Base-by-base conservation (phyloP, 1,284 basidiomycete genomes). In the Golubevia sp. region DNA sequence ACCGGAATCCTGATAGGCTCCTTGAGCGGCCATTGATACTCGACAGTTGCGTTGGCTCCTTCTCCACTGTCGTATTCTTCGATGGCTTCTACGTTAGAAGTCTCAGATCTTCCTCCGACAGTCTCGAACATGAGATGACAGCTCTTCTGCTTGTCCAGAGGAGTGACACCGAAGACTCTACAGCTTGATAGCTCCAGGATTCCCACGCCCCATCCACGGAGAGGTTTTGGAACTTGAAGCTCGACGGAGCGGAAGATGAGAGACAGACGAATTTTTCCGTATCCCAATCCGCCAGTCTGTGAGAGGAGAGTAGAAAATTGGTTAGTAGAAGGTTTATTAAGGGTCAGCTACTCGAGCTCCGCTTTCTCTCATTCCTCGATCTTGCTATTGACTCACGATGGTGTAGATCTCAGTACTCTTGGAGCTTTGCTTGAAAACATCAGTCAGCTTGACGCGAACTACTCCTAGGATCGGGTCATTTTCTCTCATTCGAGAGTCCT, bases 201-300 rank as follows among this genome's bases (percentile, higher is more conserved):
- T 25, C 77, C 77, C 2, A 80, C 58, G 48, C 77, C 75, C 77
- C 77, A 80, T 1, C 77, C 77, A 18, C 66, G 61, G 49, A 80
- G 57, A 20, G 74, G 68, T n/a, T 63, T 60, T 0, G 77, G 77
- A 13, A 78, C 64, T 3, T 61, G 63, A 3, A 77, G 48, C 60
- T 77, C 74, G 48, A 80, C 58, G 49, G 68, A 67, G 20, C 74
- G 71, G 64, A 74, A 80, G 11, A 78, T 50, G 2, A 80, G 51
- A 2, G 73, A 74, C 58, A 80, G 54, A 1, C 66, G 63, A 30
- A 80, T 77, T 62, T 74, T 74, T 38, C 77, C 77, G 25, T 59
- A 77, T 23, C 77, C 76, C 3, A 76, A 61, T 4, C 74, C 74
- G 15, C 74, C 74, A 2, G 64, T 68, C n/a, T 26, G 25, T 6